Conservation (phyloP, 495 filamentous ascomycete species). For the Podospora anserina region DNA sequence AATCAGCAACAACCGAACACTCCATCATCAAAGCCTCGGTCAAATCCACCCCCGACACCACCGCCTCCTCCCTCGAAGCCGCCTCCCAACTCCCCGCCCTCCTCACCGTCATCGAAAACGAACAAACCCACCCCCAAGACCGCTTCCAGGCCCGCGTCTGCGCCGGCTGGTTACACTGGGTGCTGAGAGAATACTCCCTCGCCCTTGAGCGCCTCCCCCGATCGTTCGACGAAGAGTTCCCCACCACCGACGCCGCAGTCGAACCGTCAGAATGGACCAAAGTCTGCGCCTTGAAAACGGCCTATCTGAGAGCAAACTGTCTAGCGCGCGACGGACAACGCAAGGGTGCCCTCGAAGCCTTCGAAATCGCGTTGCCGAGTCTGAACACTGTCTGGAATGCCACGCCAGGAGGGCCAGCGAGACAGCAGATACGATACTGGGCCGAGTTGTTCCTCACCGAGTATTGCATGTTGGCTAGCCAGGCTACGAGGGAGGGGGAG, state of each 20-base stretch:
- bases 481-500: constrained; percentile 49
- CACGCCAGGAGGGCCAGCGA: constrained; percentile 30
- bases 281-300: constrained; percentile 73
- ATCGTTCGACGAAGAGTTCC: constrained; percentile 52
- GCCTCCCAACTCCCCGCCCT: constrained; percentile 59
- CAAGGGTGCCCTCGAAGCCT: constrained; percentile 59
- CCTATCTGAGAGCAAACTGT: constrained; percentile 71
- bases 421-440: constrained; percentile 68
- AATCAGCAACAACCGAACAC: constrained; percentile 70
- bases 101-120: constrained; percentile 63
- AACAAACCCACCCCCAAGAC: constrained; percentile 59
- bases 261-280: constrained; percentile 66
- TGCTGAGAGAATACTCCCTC: constrained; percentile 60
- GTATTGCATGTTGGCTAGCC: constrained; percentile 62
- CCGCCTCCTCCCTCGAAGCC: constrained; percentile 34
- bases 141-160: constrained; percentile 76
- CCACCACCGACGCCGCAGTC: constrained; percentile 43
- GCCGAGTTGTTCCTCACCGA: constrained; percentile 71
- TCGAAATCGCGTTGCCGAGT: constrained; percentile 59
- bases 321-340: constrained; percentile 54
- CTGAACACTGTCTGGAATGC: constrained; percentile 47
- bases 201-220: constrained; percentile 62
- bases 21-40: constrained; percentile 56
- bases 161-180: constrained; percentile 78
- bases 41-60: constrained; percentile 40